phyloP scores from a whole-genome alignment of 257 asterid genomes.

The Schizonepeta tenuifolia region DNA sequence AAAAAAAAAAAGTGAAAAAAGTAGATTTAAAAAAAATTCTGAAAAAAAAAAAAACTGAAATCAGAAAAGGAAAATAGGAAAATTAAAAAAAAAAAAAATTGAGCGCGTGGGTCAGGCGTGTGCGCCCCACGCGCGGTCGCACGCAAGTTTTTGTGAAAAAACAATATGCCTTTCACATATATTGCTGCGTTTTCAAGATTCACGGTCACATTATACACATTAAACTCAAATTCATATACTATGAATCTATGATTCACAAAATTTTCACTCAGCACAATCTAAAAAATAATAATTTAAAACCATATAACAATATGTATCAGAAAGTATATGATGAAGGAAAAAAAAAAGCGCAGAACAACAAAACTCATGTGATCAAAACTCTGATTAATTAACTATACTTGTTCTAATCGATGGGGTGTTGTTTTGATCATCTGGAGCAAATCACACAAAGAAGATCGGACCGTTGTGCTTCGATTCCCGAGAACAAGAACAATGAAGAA shows the following conservation, averaged over 20 bases:
- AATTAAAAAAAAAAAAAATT: too few species aligned
- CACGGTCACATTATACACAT: background rate
- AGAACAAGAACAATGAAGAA: conserved; percentile 39
- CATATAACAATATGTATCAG: background rate
- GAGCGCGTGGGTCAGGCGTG: too few species aligned
- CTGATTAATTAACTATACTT: background rate
- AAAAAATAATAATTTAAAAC: background rate
- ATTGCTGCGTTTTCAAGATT: background rate
- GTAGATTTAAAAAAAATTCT: too few species aligned
- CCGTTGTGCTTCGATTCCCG: conserved; percentile 59
- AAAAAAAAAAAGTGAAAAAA: too few species aligned
- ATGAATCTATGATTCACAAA: background rate
- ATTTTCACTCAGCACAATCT: background rate
- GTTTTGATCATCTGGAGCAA: background rate
- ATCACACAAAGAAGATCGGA: conserved; percentile 40
- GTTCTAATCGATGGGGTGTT: background rate
- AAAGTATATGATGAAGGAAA: background rate
- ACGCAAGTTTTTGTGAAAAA: too few species aligned
- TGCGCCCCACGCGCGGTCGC: too few species aligned
- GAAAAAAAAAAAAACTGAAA: too few species aligned
- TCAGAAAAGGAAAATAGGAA: too few species aligned
- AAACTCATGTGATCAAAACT: background rate
- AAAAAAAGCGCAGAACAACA: background rate
- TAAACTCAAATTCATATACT: background rate
- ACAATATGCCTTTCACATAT: background rate